A percentile compares a stretch with the other conserved stretches of the same genome.
Conservation (phyloP, 2,329 filamentous ascomycete genomes). For the Chaetomium strumarium region DNA sequence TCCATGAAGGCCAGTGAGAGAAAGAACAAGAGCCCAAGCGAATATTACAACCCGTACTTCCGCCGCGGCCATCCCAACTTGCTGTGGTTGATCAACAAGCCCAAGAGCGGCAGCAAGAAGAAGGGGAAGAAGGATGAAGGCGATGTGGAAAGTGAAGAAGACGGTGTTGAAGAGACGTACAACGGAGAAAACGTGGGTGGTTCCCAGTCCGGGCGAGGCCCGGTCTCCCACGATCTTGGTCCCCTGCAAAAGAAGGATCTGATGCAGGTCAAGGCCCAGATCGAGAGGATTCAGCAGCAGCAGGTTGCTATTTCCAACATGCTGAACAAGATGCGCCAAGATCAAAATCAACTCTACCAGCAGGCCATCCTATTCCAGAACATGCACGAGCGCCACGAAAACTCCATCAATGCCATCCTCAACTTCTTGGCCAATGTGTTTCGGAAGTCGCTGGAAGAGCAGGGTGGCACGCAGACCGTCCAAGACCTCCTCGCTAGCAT, state of each 20-base stretch:
- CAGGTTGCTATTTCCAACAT: slow-evolving; percentile 81
- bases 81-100: slow-evolving; percentile 94
- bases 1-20: slow-evolving; percentile 96
- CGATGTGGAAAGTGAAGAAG: slow-evolving; percentile 67
- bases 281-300: slow-evolving; percentile 76
- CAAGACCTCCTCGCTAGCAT: slow-evolving; percentile 77
- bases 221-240: slow-evolving; percentile 37
- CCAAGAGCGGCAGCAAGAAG: slow-evolving; percentile 64
- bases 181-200: slow-evolving; percentile 18
- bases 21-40: slow-evolving; percentile 95
- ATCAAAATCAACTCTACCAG: slow-evolving; percentile 82
- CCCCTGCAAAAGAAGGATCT: slow-evolving; percentile 66
- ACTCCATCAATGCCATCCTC: slow-evolving; percentile 97
- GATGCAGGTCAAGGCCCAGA: slow-evolving; percentile 68
- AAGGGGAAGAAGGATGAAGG: slow-evolving; percentile 57
- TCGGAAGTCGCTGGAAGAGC: slow-evolving; percentile 83
- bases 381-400: slow-evolving; percentile 93
- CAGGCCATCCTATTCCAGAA: slow-evolving; percentile 86
- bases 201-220: slow-evolving; percentile 15
- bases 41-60: slow-evolving; percentile 97
- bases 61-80: slow-evolving; percentile 87
- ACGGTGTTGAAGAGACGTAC: slow-evolving; percentile 41
- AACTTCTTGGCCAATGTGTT: slow-evolving; percentile 97
- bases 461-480: slow-evolving; percentile 68
- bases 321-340: slow-evolving; percentile 71